Percentiles rank a stretch among this genome's conserved stretches.
Evolutionary conservation across 2,329 filamentous ascomycete genomes (phyloP).

Genomic region (Talaromyces amestolkiae): DNA sequence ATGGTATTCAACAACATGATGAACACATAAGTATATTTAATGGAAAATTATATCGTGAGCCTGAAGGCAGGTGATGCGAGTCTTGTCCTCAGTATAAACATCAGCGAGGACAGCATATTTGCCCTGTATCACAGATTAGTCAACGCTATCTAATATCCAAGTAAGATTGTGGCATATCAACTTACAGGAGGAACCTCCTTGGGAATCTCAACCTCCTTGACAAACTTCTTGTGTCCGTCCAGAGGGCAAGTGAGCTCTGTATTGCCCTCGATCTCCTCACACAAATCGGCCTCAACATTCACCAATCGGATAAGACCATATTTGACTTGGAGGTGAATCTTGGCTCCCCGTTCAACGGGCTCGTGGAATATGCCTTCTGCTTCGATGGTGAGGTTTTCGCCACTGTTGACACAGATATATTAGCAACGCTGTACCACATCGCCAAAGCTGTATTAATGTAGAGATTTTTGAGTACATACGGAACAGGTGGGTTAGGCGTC

Average conservation of each 20-base stretch:
- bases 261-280: constrained; percentile 77
- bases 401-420: constrained; percentile 53
- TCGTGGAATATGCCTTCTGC: constrained; percentile 74
- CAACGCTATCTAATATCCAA: neutral
- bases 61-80: constrained; percentile 81
- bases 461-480: constrained; percentile 59
- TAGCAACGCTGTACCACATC: constrained; percentile 20
- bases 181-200: constrained; percentile 83
- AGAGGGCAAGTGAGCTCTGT: constrained; percentile 88
- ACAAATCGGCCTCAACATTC: constrained; percentile 76
- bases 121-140: constrained; percentile 55
- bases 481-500: constrained; percentile 76
- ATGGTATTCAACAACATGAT: constrained; percentile 8
- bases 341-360: constrained; percentile 72
- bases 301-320: constrained; percentile 91
- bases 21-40: constrained; percentile 17
- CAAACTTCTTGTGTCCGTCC: constrained; percentile 69
- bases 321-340: constrained; percentile 81
- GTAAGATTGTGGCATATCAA: constrained; percentile 24
- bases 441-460: neutral
- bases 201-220: constrained; percentile 81
- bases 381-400: constrained; percentile 71
- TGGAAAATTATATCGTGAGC: constrained; percentile 50
- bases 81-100: constrained; percentile 69
- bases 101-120: constrained; percentile 87